Conservation (phyloP, 306 rosid genomes). For the Cyamopsis tetragonoloba region DNA sequence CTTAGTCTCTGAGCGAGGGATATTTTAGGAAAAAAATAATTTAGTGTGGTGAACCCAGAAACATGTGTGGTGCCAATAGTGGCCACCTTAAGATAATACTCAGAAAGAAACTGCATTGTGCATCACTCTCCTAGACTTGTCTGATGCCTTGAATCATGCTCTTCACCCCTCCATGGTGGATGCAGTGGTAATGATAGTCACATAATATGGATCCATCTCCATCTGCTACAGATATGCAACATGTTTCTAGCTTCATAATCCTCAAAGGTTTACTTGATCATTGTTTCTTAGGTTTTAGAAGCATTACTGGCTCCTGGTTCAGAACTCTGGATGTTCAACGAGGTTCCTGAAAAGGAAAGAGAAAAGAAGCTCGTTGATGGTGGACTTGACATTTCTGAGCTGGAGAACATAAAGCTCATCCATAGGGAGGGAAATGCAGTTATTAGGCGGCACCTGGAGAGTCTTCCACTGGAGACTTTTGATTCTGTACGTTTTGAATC, state of each 20-base stretch:
- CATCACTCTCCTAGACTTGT: not conserved
- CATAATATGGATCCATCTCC: not conserved
- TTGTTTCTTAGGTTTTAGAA: conserved; percentile 76
- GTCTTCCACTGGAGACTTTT: conserved; percentile 91
- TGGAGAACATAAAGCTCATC: conserved; percentile 79
- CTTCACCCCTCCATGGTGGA: not conserved
- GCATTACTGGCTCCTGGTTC: conserved; percentile 88
- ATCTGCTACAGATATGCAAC: not conserved
- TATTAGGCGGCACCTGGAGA: conserved; percentile 86
- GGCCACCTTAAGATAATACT: not conserved
- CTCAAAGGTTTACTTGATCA: conserved; percentile 2
- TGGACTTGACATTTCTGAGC: conserved; percentile 70
- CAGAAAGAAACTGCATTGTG: not conserved
- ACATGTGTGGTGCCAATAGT: too few relatives aligned
- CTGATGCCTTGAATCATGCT: not conserved
- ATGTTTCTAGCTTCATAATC: conserved; percentile 9
- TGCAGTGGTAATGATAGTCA: not conserved
- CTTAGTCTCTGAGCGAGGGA: too few relatives aligned
- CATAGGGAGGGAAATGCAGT: conserved; percentile 96
- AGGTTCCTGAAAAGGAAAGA: conserved; percentile 81
- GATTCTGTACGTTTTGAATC: conserved; percentile 71
- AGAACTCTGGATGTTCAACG: conserved; percentile 98
- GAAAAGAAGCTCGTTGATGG: conserved; percentile 88
- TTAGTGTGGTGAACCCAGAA: too few relatives aligned
- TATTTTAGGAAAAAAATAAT: too few relatives aligned